Conservation (phyloP, 768 basidiomycete genomes). For the Boletus rubroflammeus region DNA sequence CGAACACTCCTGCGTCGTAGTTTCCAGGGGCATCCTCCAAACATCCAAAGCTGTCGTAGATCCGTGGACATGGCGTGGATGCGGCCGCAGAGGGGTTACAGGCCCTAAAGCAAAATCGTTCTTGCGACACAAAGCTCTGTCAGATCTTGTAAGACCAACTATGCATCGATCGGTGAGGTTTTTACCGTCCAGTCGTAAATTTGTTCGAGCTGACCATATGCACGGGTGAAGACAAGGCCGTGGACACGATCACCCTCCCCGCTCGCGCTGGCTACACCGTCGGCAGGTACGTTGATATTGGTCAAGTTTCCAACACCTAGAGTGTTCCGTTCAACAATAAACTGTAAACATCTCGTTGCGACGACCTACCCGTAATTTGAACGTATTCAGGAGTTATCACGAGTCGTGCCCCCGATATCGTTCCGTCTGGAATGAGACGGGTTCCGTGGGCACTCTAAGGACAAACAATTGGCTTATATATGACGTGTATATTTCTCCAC, state of each 20-base stretch:
- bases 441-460: conserved; percentile 54
- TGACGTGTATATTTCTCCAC: not conserved
- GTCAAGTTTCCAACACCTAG: conserved; percentile 66
- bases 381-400: conserved; percentile 73
- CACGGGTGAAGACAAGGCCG: conserved; percentile 68
- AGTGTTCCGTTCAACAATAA: conserved; percentile 23
- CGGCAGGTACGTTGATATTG: conserved; percentile 56
- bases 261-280: conserved; percentile 57
- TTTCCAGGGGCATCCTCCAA: conserved; percentile 59
- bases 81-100: conserved; percentile 53
- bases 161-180: conserved; percentile 1
- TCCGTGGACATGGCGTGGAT: conserved; percentile 56
- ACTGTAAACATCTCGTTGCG: conserved; percentile 12
- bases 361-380: conserved; percentile 55
- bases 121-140: conserved; percentile 59
- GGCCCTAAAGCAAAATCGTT: conserved; percentile 69
- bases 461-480: not conserved
- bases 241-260: conserved; percentile 60
- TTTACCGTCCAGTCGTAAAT: conserved; percentile 71
- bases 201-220: conserved; percentile 57
- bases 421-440: conserved; percentile 67
- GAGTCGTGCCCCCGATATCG: conserved; percentile 66
- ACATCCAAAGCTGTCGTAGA: conserved; percentile 55
- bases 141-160: conserved; percentile 10
- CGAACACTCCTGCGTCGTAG: conserved; percentile 43